phyloP scores from a whole-genome alignment of 2,329 filamentous ascomycete genomes.

The Endocalyx cinctus region DNA sequence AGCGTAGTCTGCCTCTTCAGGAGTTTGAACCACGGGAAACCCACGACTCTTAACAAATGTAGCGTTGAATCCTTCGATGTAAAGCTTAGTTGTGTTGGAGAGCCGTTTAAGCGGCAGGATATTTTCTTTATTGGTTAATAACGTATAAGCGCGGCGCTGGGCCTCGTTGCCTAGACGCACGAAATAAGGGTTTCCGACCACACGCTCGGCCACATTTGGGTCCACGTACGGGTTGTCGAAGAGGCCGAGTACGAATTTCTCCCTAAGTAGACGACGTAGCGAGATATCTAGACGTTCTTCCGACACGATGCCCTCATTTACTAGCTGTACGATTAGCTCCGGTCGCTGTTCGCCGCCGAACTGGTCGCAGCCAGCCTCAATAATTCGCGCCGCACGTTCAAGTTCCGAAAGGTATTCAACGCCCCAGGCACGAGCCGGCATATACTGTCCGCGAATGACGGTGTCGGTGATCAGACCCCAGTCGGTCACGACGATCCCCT shows the following conservation, averaged over 20 bases:
- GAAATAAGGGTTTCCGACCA: constrained; percentile 42
- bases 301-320: constrained; percentile 33
- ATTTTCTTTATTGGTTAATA: constrained; percentile 17
- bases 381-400: constrained; percentile 36
- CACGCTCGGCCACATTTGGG: constrained; percentile 31
- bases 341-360: constrained; percentile 45
- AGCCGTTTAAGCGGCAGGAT: constrained; percentile 11
- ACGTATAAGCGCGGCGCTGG: constrained; percentile 22
- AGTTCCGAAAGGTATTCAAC: constrained; percentile 39
- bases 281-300: constrained; percentile 42
- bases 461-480: constrained; percentile 48
- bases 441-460: constrained; percentile 35
- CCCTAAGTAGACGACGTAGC: constrained; percentile 39
- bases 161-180: constrained; percentile 30
- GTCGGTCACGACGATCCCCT: constrained; percentile 48
- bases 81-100: constrained; percentile 12
- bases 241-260: constrained; percentile 48
- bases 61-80: constrained; percentile 21
- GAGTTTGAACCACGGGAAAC: constrained; percentile 27
- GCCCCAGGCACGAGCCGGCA: constrained; percentile 47
- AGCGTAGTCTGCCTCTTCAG: constrained; percentile 35
- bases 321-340: constrained; percentile 44
- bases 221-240: constrained; percentile 50
- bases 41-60: constrained; percentile 26
- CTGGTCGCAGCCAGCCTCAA: constrained; percentile 49